Base-by-base conservation (phyloP, 23 red algal species). In the Agarophyton chilense region DNA sequence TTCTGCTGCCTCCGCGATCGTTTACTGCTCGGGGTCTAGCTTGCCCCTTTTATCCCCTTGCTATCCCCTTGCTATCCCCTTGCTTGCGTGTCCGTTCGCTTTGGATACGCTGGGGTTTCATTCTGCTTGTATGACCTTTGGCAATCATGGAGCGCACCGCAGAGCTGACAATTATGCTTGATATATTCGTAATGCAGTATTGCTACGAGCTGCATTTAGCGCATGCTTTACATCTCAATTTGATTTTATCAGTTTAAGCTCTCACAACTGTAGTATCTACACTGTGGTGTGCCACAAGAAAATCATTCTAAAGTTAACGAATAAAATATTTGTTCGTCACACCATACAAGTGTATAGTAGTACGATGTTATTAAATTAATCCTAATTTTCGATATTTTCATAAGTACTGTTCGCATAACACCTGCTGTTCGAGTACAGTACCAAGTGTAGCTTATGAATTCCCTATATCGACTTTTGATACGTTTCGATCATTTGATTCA, bases 261-360 rank as follows among this genome's bases (percentile, higher is more conserved):
- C 60, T 65, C 14, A 65, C 60, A 65, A 65, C 60, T 10, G 60
- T 65, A 65, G n/a, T n/a, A n/a, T n/a, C n/a, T n/a, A n/a, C n/a
- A n/a, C n/a, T n/a, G n/a, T n/a, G n/a, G n/a, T n/a, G n/a, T n/a
- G n/a, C n/a, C n/a, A n/a, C n/a, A n/a, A n/a, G n/a, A n/a, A n/a
- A n/a, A n/a, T n/a, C n/a, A n/a, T n/a, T n/a, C n/a, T n/a, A n/a
- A n/a, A n/a, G n/a, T n/a, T n/a, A n/a, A n/a, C n/a, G n/a, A n/a
- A n/a, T n/a, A n/a, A n/a, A n/a, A n/a, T n/a, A n/a, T n/a, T n/a
- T n/a, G n/a, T n/a, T n/a, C n/a, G n/a, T n/a, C n/a, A n/a, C n/a
- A n/a, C n/a, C n/a, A n/a, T n/a, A n/a, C n/a, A n/a, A n/a, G n/a
- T n/a, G n/a, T n/a, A n/a, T n/a, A n/a, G n/a, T n/a, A n/a, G n/a